These are phyloP conservation scores for Centella asiatica DNA, from an alignment of 129 eudicot species.

Conservation along the genomic window DNA sequence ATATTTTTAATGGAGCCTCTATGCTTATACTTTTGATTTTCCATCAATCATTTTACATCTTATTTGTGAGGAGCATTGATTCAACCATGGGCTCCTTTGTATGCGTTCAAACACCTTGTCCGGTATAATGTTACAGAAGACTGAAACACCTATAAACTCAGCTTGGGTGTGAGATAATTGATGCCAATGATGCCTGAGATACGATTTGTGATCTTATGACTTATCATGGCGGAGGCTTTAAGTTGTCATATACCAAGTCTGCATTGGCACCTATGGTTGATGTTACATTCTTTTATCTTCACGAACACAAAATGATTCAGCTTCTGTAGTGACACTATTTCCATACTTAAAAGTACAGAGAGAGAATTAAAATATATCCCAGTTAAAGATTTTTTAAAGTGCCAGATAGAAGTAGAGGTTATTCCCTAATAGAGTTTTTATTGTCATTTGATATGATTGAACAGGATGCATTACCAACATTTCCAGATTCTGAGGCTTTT, in stretches of 20 bases:
- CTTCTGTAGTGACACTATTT: neutral
- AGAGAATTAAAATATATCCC: neutral
- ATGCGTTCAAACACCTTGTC: too few relatives aligned
- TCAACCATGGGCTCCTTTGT: too few relatives aligned
- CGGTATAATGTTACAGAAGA: too few relatives aligned
- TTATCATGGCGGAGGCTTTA: too few relatives aligned
- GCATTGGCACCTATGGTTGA: neutral
- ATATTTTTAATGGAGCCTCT: too few relatives aligned
- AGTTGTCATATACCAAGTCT: neutral
- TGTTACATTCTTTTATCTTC: neutral
- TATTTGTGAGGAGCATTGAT: too few relatives aligned
- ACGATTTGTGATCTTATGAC: too few relatives aligned
- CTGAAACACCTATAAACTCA: too few relatives aligned
- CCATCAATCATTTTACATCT: too few relatives aligned
- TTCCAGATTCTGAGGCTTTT: slow-evolving; percentile 90
- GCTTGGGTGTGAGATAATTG: too few relatives aligned
- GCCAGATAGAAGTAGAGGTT: neutral
- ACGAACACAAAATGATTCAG: neutral
- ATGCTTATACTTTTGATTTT: too few relatives aligned
- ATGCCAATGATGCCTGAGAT: too few relatives aligned
- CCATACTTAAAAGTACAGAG: neutral
- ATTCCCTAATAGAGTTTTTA: neutral
- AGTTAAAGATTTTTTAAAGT: neutral
- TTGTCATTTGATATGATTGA: slow-evolving; percentile 9
- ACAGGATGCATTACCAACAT: slow-evolving; percentile 93